phyloP scores from a whole-genome alignment of 495 filamentous ascomycete genomes.

The Talaromyces borbonicus region DNA sequence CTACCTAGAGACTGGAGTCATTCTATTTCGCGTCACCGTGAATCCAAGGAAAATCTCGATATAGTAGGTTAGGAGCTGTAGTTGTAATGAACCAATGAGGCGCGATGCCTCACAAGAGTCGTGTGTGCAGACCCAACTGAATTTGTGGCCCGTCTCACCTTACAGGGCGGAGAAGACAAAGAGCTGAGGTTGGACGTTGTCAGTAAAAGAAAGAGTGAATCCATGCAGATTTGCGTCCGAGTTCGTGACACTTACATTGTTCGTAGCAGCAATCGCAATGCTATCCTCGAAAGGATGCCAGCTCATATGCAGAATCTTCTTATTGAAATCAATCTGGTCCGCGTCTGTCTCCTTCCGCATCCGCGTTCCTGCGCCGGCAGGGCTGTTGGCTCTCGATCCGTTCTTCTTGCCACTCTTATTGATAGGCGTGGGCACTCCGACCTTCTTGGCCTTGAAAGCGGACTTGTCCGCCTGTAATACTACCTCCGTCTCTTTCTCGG shows the following conservation, averaged over 20 bases:
- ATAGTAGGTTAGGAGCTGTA: not conserved
- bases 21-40: no score
- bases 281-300: constrained; percentile 99
- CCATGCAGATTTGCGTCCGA: no score
- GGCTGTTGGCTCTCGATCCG: constrained; percentile 78
- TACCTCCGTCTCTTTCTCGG: constrained; percentile 91
- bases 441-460: constrained; percentile 99
- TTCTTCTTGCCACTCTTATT: constrained; percentile 67
- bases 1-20: not conserved
- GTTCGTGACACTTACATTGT: constrained; percentile 66
- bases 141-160: constrained; percentile 9
- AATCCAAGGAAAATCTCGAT: no score
- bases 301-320: constrained; percentile 99
- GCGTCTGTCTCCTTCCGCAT: constrained; percentile 99
- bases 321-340: constrained; percentile 99
- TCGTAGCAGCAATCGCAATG: constrained; percentile 98
- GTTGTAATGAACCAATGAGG: not conserved
- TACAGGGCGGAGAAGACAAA: constrained; percentile 99
- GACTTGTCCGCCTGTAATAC: constrained; percentile 97
- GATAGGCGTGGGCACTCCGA: constrained; percentile 95
- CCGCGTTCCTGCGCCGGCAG: constrained; percentile 79
- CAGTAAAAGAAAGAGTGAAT: no score
- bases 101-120: no score
- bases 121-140: no score
- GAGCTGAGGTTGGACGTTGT: no score